Evolutionary conservation across 345 rosid species (phyloP), one percentile per base, ranked within the genome.

Genomic region (Mercurialis annua): DNA sequence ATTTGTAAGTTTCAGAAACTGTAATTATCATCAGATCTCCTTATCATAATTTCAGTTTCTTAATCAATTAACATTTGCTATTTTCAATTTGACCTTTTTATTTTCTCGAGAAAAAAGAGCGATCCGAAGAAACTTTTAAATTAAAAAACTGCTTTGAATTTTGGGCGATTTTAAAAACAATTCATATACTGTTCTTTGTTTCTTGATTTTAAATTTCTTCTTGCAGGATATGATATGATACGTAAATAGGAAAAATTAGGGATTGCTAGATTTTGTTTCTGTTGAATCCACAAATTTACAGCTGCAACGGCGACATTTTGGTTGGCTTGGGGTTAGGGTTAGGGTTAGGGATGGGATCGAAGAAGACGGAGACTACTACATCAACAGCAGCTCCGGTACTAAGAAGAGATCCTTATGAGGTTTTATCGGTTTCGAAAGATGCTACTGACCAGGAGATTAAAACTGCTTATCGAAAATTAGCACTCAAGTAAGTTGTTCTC

Each of bases 341-440:
- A 29, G 64, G 20, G 57, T 47, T 17, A 16, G 61, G 50, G 55
- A 76, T 76, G 80, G 58, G 59, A 42, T 71, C 76, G 67, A 76
- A 76, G 70, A 72, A 63, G 66, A 62, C 27, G 64, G 99, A 92
- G 74, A 87, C 92, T 36, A 63, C 98, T n/a, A 85, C 97, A 34
- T 4, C 40, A 34, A 9, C 40, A 9, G 40, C 44, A 1, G 71
- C 94, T 68, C 88, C 92, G 52, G 62, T 71, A 48, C 52, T 66
- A 65, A 86, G 98, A 53, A 76, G 96, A 42, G 99, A 92, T 73
- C 99, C 98, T 0, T 95, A 95, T 62, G 98, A 95, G 86, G 99
- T 95, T 2, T 80, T 95, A 59, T 80, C 73, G 24, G 97, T 95
- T 33, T 72, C 99, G 11, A 90, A 68, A 74, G 99, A 95, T 69